Conservation (phyloP, 2,329 filamentous ascomycete species). For the Sarocladium kiliense region DNA sequence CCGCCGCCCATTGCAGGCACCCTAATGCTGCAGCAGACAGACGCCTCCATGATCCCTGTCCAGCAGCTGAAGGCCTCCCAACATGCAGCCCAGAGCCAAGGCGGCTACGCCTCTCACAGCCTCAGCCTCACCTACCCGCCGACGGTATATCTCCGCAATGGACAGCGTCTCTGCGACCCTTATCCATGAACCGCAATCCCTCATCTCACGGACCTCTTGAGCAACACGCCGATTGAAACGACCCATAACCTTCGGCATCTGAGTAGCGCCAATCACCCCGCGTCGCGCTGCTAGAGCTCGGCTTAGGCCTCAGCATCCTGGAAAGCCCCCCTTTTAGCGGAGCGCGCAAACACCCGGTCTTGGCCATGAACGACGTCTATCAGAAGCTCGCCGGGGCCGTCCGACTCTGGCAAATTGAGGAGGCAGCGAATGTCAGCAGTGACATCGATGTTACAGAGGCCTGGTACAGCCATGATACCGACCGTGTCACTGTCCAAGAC, state of each 20-base stretch:
- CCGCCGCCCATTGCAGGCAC: neutral
- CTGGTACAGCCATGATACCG: constrained; percentile 4
- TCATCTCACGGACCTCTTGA: neutral
- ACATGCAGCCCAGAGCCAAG: neutral
- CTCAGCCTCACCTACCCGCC: neutral
- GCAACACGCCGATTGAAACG: neutral
- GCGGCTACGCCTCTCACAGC: neutral
- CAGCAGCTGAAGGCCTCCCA: neutral
- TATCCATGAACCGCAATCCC: constrained; percentile 16
- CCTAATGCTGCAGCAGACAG: neutral
- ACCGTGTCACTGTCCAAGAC: neutral
- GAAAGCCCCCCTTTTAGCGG: too few relatives aligned
- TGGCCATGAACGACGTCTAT: constrained; percentile 6
- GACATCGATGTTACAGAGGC: neutral
- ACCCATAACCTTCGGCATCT: neutral
- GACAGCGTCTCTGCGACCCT: constrained; percentile 22
- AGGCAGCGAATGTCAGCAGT: neutral
- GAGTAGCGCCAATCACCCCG: neutral
- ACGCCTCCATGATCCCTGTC: neutral
- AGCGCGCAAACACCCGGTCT: neutral
- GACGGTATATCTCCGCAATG: constrained; percentile 3
- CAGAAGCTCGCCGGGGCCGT: neutral
- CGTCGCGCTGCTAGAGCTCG: neutral
- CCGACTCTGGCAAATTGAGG: constrained; percentile 4
- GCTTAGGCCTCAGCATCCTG: neutral